Base-by-base conservation (phyloP, 805 yeast genomes). In the Saturnispora dispora region DNA sequence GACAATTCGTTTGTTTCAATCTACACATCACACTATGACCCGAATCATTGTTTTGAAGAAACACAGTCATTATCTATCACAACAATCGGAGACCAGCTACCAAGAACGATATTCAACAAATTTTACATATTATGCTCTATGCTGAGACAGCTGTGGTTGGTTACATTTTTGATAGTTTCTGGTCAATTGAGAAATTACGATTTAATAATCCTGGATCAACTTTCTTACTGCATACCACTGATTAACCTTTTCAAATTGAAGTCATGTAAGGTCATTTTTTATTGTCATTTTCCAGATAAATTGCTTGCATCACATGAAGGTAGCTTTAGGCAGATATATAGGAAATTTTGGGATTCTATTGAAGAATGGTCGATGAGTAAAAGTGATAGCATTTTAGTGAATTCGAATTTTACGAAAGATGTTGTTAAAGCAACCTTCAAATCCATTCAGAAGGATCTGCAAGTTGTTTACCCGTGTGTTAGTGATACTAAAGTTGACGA, bases 251-350 rank as follows among this genome's bases (percentile, higher is more conserved):
- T 65, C 63, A 72, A 69, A 55, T 55, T 50, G 51, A 65, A 58
- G 1, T 50, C 67, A 7, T 64, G 84, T 2, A 78, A 78, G 47
- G 75, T 86, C 3, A 68, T 93, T 48, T 93, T 91, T 63, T 93
- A 93, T 66, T 90, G 99, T 61, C 99, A 93, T 70, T 91, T 91
- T 66, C 99, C 99, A 0, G 99, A 93, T 66, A 84, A 85, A 62
- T 71, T 84, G 46, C 70, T 91, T 42, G 83, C 96, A 0, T 70
- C 71, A 18, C 82, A 83, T 49, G 70, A 75, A 3, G 70, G 82
- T 2, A 27, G 74, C 1, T 27, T 84, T 8, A 83, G 88, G 59
- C 70, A 68, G 53, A 47, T 85, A 0, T 93, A 93, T 67, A 73
- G 99, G 55, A 48, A 76, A 4, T 93, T 96, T 1, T 91, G 93